A percentile compares a stretch with the other conserved stretches of the same genome.
These are phyloP conservation scores for Phytophthora cajani DNA, from an alignment of 352 stramenopile genomes.

Conservation along the genomic window DNA sequence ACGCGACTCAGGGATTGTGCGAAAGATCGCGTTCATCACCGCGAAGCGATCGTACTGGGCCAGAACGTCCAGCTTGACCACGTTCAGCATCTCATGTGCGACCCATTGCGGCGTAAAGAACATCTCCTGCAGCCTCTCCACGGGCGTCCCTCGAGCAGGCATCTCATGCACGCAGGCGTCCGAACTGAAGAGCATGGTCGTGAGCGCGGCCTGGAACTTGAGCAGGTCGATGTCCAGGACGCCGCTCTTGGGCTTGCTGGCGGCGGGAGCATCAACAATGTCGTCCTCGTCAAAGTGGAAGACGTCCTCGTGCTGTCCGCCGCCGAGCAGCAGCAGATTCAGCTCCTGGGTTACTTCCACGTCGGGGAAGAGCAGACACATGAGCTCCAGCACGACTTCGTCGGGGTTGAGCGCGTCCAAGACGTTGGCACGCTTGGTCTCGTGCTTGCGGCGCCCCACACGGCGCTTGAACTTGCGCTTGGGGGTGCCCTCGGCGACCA, in stretches of 20 bases:
- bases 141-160: slow-evolving; percentile 34
- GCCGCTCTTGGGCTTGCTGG: slow-evolving; percentile 12
- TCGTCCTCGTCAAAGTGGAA: slow-evolving; percentile 83
- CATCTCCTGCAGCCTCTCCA: slow-evolving; percentile 43
- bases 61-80: slow-evolving; percentile 62
- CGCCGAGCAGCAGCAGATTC: slow-evolving; percentile 68
- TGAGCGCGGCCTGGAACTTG: slow-evolving; percentile 66
- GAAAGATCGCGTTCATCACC: slow-evolving; percentile 64
- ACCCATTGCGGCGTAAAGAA: slow-evolving; percentile 66
- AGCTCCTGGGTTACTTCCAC: slow-evolving; percentile 84
- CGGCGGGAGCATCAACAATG: slow-evolving; percentile 21
- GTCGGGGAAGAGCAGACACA: slow-evolving; percentile 67
- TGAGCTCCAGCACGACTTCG: slow-evolving; percentile 81
- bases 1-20: slow-evolving; percentile 41
- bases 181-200: slow-evolving; percentile 52
- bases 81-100: slow-evolving; percentile 45
- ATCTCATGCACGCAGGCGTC: slow-evolving; percentile 29
- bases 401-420: slow-evolving; percentile 55
- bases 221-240: slow-evolving; percentile 65
- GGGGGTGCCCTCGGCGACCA: slow-evolving; percentile 18
- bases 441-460: slow-evolving; percentile 60
- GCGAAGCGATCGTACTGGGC: slow-evolving; percentile 71
- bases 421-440: slow-evolving; percentile 48
- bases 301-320: slow-evolving; percentile 59
- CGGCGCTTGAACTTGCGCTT: slow-evolving; percentile 72